These are phyloP conservation scores for Mycocentrospora acerina DNA, from an alignment of 2,329 filamentous ascomycete genomes.

Conservation along the genomic window DNA sequence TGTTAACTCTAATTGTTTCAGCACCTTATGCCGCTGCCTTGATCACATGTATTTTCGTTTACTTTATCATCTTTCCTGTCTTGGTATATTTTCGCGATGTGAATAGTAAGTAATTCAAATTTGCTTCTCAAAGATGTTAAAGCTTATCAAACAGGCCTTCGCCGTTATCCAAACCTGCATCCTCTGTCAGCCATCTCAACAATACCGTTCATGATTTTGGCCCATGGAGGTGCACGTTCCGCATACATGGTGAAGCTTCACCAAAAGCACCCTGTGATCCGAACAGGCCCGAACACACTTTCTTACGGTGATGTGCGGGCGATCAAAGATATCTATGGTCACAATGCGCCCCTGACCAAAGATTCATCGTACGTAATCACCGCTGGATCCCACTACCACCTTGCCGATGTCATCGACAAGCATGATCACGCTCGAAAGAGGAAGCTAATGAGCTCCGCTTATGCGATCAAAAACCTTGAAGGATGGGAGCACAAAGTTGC, in stretches of 20 bases:
- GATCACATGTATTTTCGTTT: conserved; percentile 28
- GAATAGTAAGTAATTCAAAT: conserved; percentile 37
- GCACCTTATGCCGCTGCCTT: conserved; percentile 28
- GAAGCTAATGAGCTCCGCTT: conserved; percentile 53
- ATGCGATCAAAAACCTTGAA: conserved; percentile 57
- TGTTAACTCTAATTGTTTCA: conserved; percentile 15
- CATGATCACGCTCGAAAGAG: conserved; percentile 55
- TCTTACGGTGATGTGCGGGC: conserved; percentile 35
- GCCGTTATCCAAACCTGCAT: conserved; percentile 52
- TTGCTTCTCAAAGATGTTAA: background rate
- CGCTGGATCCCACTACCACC: conserved; percentile 53
- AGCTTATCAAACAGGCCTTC: conserved; percentile 37
- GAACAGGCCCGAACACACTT: conserved; percentile 33
- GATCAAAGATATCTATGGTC: conserved; percentile 55
- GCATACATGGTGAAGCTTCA: conserved; percentile 48
- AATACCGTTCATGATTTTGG: conserved; percentile 51
- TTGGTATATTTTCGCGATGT: conserved; percentile 49
- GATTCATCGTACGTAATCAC: conserved; percentile 51
- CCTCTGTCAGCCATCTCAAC: conserved; percentile 51
- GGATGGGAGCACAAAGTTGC: conserved; percentile 58
- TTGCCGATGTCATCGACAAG: conserved; percentile 57
- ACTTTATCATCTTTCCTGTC: conserved; percentile 46
- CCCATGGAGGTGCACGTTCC: conserved; percentile 49
- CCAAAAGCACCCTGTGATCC: conserved; percentile 49
- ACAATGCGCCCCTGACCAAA: conserved; percentile 54